Percentiles rank a stretch among this genome's conserved stretches.
phyloP scores from a whole-genome alignment of 2,329 filamentous ascomycete genomes.

The Trichoderma sp. region DNA sequence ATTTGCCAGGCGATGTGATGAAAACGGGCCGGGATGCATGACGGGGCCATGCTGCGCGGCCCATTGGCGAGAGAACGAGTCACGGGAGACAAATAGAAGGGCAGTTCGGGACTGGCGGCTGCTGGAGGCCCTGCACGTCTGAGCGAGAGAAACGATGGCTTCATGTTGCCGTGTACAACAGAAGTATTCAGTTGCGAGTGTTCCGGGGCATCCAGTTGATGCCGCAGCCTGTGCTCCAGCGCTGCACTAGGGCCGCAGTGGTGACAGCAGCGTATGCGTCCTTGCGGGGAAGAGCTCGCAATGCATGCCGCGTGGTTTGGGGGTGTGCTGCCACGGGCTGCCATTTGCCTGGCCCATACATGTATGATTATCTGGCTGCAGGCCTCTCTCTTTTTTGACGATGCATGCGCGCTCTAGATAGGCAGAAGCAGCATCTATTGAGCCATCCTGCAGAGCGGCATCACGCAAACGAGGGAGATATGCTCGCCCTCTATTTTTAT shows the following conservation, averaged over 20 bases:
- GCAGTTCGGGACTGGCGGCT: slow-evolving; percentile 17
- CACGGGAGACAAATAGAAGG: slow-evolving; percentile 9
- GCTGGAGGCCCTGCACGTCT: slow-evolving; percentile 8
- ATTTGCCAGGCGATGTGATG: slow-evolving; percentile 7
- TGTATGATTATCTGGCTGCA: not conserved
- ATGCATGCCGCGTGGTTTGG: not conserved
- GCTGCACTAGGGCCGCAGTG: slow-evolving; percentile 7
- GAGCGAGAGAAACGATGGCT: not conserved
- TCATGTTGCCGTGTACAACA: too few relatives aligned
- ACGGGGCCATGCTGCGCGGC: not conserved
- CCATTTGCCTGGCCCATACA: not conserved
- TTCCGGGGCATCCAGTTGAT: slow-evolving; percentile 1
- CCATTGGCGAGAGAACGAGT: slow-evolving; percentile 9
- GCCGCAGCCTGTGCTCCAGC: not conserved
- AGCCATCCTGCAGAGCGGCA: not conserved
- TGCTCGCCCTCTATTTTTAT: not conserved
- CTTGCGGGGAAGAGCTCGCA: slow-evolving; percentile 12
- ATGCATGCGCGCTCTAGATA: not conserved
- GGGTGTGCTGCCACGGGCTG: slow-evolving; percentile 2
- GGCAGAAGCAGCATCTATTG: not conserved
- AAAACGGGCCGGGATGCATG: not conserved
- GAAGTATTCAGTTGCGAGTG: not conserved
- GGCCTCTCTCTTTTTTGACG: not conserved
- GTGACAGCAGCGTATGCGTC: slow-evolving; percentile 10
- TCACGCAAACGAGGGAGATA: not conserved